Evolutionary conservation across 176 grass and related monocot genomes (phyloP).

Genomic region (Carex pumila): DNA sequence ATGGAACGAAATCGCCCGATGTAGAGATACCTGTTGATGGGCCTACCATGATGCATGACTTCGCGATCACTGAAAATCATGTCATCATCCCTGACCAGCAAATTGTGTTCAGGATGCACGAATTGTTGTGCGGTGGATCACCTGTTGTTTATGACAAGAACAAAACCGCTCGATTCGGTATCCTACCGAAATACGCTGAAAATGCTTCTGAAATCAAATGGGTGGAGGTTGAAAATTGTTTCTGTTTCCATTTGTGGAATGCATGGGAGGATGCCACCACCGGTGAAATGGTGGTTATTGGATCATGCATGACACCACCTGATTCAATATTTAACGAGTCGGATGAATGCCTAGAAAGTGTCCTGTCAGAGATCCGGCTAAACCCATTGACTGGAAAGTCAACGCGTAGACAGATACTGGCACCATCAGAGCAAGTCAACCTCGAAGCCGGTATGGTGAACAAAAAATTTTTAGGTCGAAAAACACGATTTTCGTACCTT

Average conservation of each 20-base stretch:
- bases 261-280: conserved; percentile 67
- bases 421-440: conserved; percentile 48
- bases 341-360: conserved; percentile 51
- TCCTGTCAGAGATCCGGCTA: conserved; percentile 72
- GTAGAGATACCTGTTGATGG: conserved; percentile 57
- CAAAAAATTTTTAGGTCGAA: conserved; percentile 41
- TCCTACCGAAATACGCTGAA: conserved; percentile 55
- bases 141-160: conserved; percentile 71
- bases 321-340: conserved; percentile 91
- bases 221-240: conserved; percentile 75
- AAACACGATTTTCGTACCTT: conserved; percentile 72
- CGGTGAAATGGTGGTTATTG: conserved; percentile 78
- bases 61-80: conserved; percentile 69
- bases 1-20: conserved; percentile 59
- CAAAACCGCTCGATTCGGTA: conserved; percentile 54
- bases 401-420: conserved; percentile 28
- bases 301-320: conserved; percentile 88
- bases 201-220: conserved; percentile 44
- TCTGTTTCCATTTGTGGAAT: conserved; percentile 99
- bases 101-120: conserved; percentile 80
- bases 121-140: conserved; percentile 73
- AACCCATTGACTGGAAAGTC: conserved; percentile 45
- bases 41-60: conserved; percentile 94
- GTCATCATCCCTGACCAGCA: conserved; percentile 79
- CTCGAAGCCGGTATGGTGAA: conserved; percentile 98